Evolutionary conservation across 2,329 filamentous ascomycete species (phyloP).

Genomic region (Xylaria sp.): DNA sequence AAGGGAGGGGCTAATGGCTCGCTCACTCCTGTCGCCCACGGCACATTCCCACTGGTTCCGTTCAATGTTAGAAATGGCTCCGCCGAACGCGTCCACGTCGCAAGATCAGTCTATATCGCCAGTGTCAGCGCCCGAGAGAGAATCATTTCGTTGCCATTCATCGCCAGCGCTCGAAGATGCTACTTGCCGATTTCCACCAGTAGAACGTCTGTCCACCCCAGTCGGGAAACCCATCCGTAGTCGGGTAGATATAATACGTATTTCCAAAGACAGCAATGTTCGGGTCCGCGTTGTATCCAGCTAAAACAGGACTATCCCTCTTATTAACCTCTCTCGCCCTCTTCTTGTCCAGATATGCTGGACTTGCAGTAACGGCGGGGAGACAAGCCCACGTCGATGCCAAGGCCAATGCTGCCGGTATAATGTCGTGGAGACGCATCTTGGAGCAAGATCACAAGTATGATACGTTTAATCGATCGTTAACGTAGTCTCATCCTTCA

Average conservation of each 20-base stretch:
- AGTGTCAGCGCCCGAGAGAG: neutral
- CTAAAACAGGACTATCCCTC: constrained; percentile 52
- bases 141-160: neutral
- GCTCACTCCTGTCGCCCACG: constrained; percentile 67
- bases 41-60: constrained; percentile 63
- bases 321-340: constrained; percentile 17
- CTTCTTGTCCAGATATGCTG: neutral
- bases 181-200: constrained; percentile 56
- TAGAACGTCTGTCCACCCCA: constrained; percentile 62
- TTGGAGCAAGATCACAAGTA: neutral
- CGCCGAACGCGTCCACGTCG: constrained; percentile 54
- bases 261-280: constrained; percentile 58
- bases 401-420: neutral
- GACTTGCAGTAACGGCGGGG: neutral
- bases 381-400: neutral
- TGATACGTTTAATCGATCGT: neutral
- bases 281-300: constrained; percentile 58
- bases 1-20: neutral
- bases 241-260: constrained; percentile 61
- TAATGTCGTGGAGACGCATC: neutral
- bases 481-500: neutral
- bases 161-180: neutral
- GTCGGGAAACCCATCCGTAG: constrained; percentile 57
- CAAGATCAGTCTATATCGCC: constrained; percentile 50
- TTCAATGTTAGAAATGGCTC: constrained; percentile 59